Evolutionary conservation across 2,329 filamentous ascomycete genomes (phyloP).

Genomic region (Arthroderma uncinatum): DNA sequence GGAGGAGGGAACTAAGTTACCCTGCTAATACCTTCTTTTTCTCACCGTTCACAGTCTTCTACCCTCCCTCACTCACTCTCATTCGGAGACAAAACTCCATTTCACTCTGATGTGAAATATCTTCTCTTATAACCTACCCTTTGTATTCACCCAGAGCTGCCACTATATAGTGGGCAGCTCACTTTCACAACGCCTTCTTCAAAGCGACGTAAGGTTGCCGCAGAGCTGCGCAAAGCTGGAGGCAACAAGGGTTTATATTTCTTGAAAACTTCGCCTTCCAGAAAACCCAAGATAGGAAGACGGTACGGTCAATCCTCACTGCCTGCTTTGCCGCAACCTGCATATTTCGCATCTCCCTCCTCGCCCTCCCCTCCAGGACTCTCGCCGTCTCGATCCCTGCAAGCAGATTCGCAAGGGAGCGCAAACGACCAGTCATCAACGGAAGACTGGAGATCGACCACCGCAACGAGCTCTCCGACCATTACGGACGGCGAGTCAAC

Average conservation of each 20-base stretch:
- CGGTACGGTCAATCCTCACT: constrained; percentile 18
- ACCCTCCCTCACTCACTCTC: neutral
- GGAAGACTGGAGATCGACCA: constrained; percentile 5
- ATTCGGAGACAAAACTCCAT: neutral
- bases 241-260: constrained; percentile 19
- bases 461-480: constrained; percentile 34
- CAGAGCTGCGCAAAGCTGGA: constrained; percentile 33
- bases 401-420: constrained; percentile 16
- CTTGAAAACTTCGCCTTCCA: constrained; percentile 14
- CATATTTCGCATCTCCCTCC: constrained; percentile 3
- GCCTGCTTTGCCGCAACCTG: constrained; percentile 19
- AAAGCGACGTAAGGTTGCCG: constrained; percentile 39
- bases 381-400: constrained; percentile 16
- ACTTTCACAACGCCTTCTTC: constrained; percentile 40
- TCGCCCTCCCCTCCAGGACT: constrained; percentile 27
- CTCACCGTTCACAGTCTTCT: neutral
- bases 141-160: constrained; percentile 27
- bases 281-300: constrained; percentile 10
- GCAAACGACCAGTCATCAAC: constrained; percentile 2
- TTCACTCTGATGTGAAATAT: neutral
- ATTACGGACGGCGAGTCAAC: neutral
- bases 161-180: constrained; percentile 35
- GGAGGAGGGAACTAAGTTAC: neutral
- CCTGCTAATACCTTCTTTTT: neutral
- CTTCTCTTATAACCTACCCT: neutral